phyloP scores from a whole-genome alignment of 2,329 filamentous ascomycete genomes.

The Neoscytalidium dimidiatum region DNA sequence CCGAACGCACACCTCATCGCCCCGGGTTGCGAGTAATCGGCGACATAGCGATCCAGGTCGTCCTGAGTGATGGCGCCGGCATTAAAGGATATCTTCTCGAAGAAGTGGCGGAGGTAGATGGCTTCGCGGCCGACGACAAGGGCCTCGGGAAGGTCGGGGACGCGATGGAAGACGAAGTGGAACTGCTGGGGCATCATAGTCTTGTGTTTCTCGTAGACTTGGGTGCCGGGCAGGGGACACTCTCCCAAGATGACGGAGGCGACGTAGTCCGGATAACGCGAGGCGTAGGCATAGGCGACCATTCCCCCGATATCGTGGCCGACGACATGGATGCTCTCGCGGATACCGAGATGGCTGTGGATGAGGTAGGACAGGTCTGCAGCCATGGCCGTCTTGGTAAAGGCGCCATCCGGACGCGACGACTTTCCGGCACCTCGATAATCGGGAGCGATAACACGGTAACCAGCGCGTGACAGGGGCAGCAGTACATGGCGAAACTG shows the following conservation, averaged over 20 bases:
- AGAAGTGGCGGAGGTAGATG: conserved; percentile 49
- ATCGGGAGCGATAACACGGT: conserved; percentile 45
- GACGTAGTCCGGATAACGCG: conserved; percentile 35
- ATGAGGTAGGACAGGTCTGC: conserved; percentile 39
- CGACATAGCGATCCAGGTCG: conserved; percentile 45
- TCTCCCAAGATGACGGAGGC: conserved; percentile 46
- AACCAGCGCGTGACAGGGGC: conserved; percentile 36
- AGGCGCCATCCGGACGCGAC: conserved; percentile 39
- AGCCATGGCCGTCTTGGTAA: conserved; percentile 45
- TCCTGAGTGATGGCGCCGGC: conserved; percentile 36
- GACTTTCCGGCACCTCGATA: conserved; percentile 43
- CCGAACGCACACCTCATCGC: conserved; percentile 35
- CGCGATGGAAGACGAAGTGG: conserved; percentile 47
- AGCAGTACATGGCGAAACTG: conserved; percentile 37
- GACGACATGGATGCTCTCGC: conserved; percentile 44
- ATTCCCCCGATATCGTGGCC: conserved; percentile 54
- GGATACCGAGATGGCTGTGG: conserved; percentile 33
- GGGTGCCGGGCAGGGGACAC: conserved; percentile 44
- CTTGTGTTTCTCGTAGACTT: conserved; percentile 35
- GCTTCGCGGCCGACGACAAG: conserved; percentile 44
- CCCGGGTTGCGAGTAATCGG: conserved; percentile 37
- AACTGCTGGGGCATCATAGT: conserved; percentile 31
- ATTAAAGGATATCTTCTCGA: conserved; percentile 40
- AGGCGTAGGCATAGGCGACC: conserved; percentile 47
- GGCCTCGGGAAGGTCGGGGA: conserved; percentile 42